phyloP scores from a whole-genome alignment of 2,329 filamentous ascomycete species.

The Cercospora beticola region DNA sequence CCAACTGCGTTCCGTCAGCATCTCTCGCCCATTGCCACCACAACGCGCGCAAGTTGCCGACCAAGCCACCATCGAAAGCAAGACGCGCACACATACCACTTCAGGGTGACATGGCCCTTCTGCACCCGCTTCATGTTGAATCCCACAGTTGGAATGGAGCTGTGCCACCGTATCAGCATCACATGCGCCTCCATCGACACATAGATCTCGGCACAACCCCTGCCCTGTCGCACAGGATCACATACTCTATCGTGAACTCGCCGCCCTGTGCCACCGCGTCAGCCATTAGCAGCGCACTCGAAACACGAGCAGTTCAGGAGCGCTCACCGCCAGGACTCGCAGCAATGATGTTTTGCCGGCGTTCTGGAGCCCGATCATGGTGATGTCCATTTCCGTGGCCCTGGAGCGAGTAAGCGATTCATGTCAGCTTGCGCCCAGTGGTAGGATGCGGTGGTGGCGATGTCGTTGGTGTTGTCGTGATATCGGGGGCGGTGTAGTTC shows the following conservation, averaged over 20 bases:
- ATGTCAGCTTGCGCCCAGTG: conserved; percentile 24
- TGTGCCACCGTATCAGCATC: conserved; percentile 51
- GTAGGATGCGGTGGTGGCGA: conserved; percentile 20
- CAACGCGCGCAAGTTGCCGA: background rate
- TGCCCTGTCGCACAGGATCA: conserved; percentile 42
- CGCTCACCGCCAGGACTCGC: conserved; percentile 86
- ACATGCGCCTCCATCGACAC: conserved; percentile 15
- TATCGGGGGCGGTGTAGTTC: conserved; percentile 20
- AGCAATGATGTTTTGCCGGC: conserved; percentile 95
- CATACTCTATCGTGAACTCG: conserved; percentile 96
- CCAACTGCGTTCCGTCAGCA: conserved; percentile 61
- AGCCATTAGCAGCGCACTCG: conserved; percentile 33
- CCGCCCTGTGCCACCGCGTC: conserved; percentile 67
- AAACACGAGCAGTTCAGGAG: conserved; percentile 20
- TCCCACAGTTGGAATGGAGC: conserved; percentile 95
- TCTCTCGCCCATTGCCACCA: conserved; percentile 2
- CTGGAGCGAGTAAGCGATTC: conserved; percentile 49
- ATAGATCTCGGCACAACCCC: conserved; percentile 24
- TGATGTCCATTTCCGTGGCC: conserved; percentile 99
- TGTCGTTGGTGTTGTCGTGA: conserved; percentile 16
- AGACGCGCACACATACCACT: conserved; percentile 63
- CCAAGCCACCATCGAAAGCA: background rate
- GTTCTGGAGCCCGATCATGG: conserved; percentile 97
- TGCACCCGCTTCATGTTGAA: conserved; percentile 99
- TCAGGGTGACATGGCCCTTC: conserved; percentile 95